Base-by-base conservation (phyloP, 768 basidiomycete genomes). In the Tephrocybe sp. region DNA sequence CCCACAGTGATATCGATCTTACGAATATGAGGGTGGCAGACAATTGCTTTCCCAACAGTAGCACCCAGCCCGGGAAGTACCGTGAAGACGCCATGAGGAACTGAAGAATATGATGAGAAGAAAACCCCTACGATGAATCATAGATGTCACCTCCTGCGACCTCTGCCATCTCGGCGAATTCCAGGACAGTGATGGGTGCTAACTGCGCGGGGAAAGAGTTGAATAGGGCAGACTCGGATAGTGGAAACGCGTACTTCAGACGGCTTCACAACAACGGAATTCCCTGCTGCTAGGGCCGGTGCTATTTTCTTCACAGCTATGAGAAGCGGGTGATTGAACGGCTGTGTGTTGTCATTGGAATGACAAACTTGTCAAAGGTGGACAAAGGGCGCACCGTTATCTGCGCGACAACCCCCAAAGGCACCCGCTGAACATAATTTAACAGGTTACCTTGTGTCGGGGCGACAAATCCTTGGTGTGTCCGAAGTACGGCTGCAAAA, bases 231-330 rank as follows among this genome's bases (percentile, higher is more conserved):
- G n/a, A n/a, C n/a, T n/a, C n/a, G n/a, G n/a, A n/a, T n/a, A 25
- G 5, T 12, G 49, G 9, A 37, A 38, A 7, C 24, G 53, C 63
- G 44, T 43, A 83, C 85, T 72, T 92, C 88, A 36, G 89, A 89
- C 1, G 89, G 87, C 58, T 92, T 92, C 16, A 92, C 83, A 42
- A 92, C 76, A 39, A 93, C 84, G 44, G 84, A 84, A 59, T 92
- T 92, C 4, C 90, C 91, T 7, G 89, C 87, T 36, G 91, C 91
- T 22, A 93, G 71, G 1, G 89, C 90, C 5, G 89, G 89, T 0
- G 86, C 88, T 47, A 93, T 86, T 68, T 94, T 94, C 74, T 94
- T 94, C 45, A 93, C 64, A 2, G 89, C 89, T 53, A 94, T 94
- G 28, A 94, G 66, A n/a, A 94, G 70, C 1, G 92, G 92, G 56